A percentile compares a stretch with the other conserved stretches of the same genome.
Evolutionary conservation across 1,139 yeast genomes (phyloP).

Genomic region (Suhomyces chickasaworum): DNA sequence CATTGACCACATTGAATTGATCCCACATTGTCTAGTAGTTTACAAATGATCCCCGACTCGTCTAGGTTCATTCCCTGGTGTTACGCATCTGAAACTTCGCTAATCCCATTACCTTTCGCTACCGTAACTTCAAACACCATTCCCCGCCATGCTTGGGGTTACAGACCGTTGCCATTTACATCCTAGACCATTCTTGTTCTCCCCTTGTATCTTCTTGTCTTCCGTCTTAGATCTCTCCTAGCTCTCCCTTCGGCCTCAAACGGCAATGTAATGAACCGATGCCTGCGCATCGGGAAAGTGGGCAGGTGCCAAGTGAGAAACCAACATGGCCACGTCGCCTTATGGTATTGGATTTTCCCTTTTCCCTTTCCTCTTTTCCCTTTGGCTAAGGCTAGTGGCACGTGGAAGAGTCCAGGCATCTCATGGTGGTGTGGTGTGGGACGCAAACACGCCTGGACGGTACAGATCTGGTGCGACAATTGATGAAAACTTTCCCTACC

Average conservation of each 20-base stretch:
- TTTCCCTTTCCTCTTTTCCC: too few relatives aligned
- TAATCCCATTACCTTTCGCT: background rate
- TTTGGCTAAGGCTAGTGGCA: too few relatives aligned
- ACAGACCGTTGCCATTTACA: background rate
- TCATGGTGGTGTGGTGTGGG: background rate
- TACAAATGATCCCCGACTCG: too few relatives aligned
- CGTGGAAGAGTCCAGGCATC: background rate
- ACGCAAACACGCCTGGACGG: background rate
- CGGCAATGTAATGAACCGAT: background rate
- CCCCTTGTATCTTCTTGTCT: too few relatives aligned
- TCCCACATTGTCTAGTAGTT: too few relatives aligned
- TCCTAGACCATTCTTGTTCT: background rate
- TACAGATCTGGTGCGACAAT: background rate
- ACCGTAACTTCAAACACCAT: background rate
- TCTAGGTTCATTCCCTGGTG: background rate
- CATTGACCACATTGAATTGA: too few relatives aligned
- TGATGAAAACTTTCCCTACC: background rate
- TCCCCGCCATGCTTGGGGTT: background rate
- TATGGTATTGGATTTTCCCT: too few relatives aligned
- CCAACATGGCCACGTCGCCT: background rate
- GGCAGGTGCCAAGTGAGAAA: background rate
- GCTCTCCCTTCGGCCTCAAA: background rate
- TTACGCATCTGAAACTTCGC: background rate
- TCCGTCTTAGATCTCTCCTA: too few relatives aligned
- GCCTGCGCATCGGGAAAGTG: background rate